Base-by-base conservation (phyloP, 106 monocot genomes). In the Gastrodia elata region DNA sequence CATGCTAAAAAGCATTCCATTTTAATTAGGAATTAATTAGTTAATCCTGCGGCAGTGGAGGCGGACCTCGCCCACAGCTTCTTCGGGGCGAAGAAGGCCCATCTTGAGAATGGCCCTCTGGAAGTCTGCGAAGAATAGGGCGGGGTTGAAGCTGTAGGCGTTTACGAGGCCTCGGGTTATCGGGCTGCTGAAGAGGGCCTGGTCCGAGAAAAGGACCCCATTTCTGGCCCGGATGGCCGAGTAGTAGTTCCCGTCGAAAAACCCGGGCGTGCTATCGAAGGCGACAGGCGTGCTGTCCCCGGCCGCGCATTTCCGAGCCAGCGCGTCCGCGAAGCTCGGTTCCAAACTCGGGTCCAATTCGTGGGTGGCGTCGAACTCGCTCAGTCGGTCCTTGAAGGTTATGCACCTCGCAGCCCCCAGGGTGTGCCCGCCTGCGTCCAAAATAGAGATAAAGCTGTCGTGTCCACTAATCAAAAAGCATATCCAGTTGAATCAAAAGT, bases 71-170 rank as follows among this genome's bases (percentile, higher is more conserved):
- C 89, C 91, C 3, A 68, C 37, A 36, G 28, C 64, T 24, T 80
- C 91, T 68, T 94, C 91, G 15, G 89, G 84, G 46, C 83, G 88
- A 40, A 91, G 64, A 64, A 76, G n/a, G 1, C 94, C 91, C 91
- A 94, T 94, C 75, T 82, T 94, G 35, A 89, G 37, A 81, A 94
- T 89, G 0, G 91, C 91, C 68, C 77, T 76, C 26, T 77, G 78
- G 70, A 94, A 94, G 40, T 87, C 83, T 1, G 83, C 68, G 74
- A 85, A 91, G 76, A 91, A 94, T 72, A 39, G 69, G 0, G 83
- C 91, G 38, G 82, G 82, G 58, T 91, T 91, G 83, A 77, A 76
- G 8, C 91, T 83, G 67, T 85, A 91, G 0, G 24, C 37, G 25
- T 82, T 76, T n/a, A 94, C 94, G 2, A 89, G 10, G 8, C 27